A percentile compares a stretch with the other conserved stretches of the same genome.
phyloP scores from a whole-genome alignment of 2,329 filamentous ascomycete species.

The Colletotrichum gigasporum region DNA sequence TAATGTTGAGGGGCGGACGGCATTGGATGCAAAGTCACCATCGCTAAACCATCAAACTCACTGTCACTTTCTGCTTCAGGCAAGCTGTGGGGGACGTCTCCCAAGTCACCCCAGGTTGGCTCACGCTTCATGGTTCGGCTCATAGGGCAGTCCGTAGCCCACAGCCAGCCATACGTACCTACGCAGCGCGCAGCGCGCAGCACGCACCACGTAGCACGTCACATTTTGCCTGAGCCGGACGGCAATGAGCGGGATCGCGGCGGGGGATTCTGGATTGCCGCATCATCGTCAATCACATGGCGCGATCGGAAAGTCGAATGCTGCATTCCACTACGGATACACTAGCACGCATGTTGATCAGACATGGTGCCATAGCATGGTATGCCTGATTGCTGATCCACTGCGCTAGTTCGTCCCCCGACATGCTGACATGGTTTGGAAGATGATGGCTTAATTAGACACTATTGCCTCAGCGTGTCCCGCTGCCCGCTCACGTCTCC shows the following conservation, averaged over 20 bases:
- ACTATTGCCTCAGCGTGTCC: not conserved
- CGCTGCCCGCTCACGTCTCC: too few species aligned
- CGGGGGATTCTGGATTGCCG: not conserved
- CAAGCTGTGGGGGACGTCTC: not conserved
- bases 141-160: too few species aligned
- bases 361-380: conserved; percentile 5
- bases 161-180: too few species aligned
- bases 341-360: not conserved
- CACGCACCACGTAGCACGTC: too few species aligned
- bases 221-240: too few species aligned
- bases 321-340: not conserved
- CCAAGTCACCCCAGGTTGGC: too few species aligned
- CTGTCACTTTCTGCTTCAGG: conserved; percentile 19
- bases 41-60: not conserved
- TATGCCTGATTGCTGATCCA: not conserved
- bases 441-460: not conserved
- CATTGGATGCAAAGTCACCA: not conserved
- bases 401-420: not conserved
- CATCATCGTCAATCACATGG: conserved; percentile 10
- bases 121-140: too few species aligned
- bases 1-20: not conserved
- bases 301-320: conserved; percentile 6
- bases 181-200: too few species aligned
- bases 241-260: not conserved
- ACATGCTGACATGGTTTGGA: not conserved